Evolutionary conservation across 805 yeast species (phyloP).

Genomic region (Ogataea zsoltii): DNA sequence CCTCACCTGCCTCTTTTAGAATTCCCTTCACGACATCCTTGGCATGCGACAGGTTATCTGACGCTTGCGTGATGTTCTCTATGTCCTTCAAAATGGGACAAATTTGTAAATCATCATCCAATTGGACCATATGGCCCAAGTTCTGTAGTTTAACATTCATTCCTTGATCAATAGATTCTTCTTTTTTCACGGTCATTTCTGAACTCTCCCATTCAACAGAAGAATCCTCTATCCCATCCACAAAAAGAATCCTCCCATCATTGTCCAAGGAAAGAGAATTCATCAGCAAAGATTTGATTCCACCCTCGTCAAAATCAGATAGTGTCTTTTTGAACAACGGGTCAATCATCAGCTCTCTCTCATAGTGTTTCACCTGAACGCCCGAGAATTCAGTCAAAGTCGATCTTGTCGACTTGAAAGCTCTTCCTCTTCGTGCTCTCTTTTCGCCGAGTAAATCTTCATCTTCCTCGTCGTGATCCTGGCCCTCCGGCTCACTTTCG

Average conservation of each 20-base stretch:
- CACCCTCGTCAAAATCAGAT: constrained; percentile 82
- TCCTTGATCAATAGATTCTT: neutral
- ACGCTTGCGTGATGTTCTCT: neutral
- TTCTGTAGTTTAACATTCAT: neutral
- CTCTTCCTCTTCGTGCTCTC: neutral
- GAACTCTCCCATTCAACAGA: neutral
- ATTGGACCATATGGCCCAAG: neutral
- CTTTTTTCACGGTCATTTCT: neutral
- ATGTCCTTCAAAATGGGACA: neutral
- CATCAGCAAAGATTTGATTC: constrained; percentile 67
- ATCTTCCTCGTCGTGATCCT: constrained; percentile 25
- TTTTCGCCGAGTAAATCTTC: constrained; percentile 27
- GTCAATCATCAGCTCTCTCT: constrained; percentile 64
- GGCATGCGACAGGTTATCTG: neutral
- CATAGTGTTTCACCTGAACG: constrained; percentile 55
- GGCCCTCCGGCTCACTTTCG: constrained; percentile 20
- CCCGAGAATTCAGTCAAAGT: constrained; percentile 39
- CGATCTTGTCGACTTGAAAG: neutral
- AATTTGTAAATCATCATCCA: constrained; percentile 3
- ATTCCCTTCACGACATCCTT: constrained; percentile 8
- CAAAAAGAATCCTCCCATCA: constrained; percentile 62
- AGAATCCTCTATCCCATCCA: constrained; percentile 39
- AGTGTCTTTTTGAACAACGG: constrained; percentile 74
- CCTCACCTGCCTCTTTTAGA: constrained; percentile 4
- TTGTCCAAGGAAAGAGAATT: constrained; percentile 60